These are phyloP conservation scores for Leishmania major DNA, from an alignment of 208 protist species.

Conservation along the genomic window DNA sequence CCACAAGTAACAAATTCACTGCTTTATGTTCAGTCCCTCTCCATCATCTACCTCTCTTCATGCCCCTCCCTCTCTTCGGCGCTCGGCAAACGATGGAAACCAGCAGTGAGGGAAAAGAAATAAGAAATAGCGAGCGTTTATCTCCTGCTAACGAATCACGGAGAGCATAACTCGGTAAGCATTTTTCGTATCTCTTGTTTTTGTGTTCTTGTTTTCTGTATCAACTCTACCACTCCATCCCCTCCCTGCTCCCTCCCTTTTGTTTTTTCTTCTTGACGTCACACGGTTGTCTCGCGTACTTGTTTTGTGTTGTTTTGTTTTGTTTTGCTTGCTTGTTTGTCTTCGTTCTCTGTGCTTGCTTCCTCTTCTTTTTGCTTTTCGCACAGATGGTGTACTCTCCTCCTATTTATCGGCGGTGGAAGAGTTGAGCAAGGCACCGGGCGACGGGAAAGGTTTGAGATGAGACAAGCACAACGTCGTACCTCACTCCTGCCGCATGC, in stretches of 20 bases:
- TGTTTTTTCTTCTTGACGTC: not conserved
- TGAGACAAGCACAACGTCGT: conserved; percentile 42
- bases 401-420: not conserved
- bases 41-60: not conserved
- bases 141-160: not conserved
- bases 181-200: conserved; percentile 2
- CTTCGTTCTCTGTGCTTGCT: too few species aligned
- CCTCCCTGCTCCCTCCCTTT: not conserved
- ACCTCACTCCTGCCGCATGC: conserved; percentile 13
- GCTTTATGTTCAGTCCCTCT: not conserved
- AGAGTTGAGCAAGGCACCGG: not conserved
- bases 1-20: not conserved
- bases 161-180: not conserved
- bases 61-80: not conserved
- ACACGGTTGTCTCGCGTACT: not conserved
- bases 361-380: not conserved
- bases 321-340: too few species aligned
- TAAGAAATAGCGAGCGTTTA: not conserved
- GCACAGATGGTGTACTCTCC: not conserved
- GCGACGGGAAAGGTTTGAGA: conserved; percentile 16
- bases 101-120: not conserved
- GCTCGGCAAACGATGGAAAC: not conserved
- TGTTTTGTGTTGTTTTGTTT: not conserved
- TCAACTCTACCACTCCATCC: not conserved
- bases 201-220: not conserved